phyloP scores from a whole-genome alignment of 805 yeast genomes.

The Teunomyces aglyptinius region DNA sequence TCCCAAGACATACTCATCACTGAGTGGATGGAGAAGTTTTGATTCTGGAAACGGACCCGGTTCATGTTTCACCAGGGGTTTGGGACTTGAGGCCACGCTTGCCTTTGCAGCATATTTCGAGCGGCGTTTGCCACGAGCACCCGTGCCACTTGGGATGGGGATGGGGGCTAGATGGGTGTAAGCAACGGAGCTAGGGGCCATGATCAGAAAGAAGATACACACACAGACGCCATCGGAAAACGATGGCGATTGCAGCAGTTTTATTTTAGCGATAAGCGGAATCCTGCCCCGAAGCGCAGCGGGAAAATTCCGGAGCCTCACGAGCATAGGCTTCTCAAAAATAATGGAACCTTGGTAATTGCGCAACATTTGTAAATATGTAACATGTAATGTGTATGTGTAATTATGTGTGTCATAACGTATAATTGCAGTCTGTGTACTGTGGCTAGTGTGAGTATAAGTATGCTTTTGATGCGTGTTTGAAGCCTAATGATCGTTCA shows the following conservation, averaged over 20 bases:
- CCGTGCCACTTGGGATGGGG: not conserved
- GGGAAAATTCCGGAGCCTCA: not conserved
- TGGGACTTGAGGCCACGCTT: not conserved
- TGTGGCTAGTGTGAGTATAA: too few species aligned
- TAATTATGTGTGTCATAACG: too few species aligned
- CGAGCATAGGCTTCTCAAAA: not conserved
- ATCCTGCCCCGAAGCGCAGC: not conserved
- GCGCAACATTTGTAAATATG: too few species aligned
- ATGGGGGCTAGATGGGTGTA: not conserved
- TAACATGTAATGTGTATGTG: too few species aligned
- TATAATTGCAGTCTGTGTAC: too few species aligned
- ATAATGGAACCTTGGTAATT: too few species aligned
- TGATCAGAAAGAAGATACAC: not conserved
- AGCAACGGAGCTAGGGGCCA: not conserved
- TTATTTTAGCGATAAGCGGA: not conserved
- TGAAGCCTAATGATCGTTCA: too few species aligned
- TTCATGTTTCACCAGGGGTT: constrained; percentile 2
- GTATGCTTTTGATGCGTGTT: too few species aligned
- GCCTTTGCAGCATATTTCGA: not conserved
- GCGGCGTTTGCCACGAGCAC: not conserved
- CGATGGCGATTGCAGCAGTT: not conserved
- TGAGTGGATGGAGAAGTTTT: constrained; percentile 5
- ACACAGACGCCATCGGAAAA: not conserved
- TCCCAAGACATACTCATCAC: constrained; percentile 8
- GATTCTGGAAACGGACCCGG: not conserved